Percentiles rank a stretch among this genome's conserved stretches.
These are phyloP conservation scores for Trypanosoma boissoni DNA, from an alignment of 208 protist species.

Conservation along the genomic window DNA sequence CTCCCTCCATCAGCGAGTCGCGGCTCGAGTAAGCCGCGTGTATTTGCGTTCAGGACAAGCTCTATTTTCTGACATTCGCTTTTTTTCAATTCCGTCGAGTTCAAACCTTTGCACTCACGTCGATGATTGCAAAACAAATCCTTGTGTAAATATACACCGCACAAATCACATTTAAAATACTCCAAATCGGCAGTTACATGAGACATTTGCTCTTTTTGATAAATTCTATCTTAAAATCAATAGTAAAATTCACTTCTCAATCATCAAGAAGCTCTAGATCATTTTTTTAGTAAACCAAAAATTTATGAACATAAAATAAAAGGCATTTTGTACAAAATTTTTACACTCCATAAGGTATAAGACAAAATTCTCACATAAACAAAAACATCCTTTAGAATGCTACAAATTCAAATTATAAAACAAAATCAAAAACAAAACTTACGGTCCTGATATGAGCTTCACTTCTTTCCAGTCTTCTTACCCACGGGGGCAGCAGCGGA, in stretches of 20 bases:
- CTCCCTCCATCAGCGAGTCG: neutral
- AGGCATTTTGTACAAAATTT: too few relatives aligned
- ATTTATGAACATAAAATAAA: too few relatives aligned
- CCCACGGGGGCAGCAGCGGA: constrained; percentile 43
- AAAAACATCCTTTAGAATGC: neutral
- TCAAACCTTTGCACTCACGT: constrained; percentile 58
- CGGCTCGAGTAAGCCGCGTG: constrained; percentile 13
- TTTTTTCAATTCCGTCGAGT: constrained; percentile 49
- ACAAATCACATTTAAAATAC: constrained; percentile 82
- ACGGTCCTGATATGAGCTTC: constrained; percentile 9
- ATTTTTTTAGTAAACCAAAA: too few relatives aligned
- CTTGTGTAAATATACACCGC: constrained; percentile 61
- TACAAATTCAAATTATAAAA: constrained; percentile 13
- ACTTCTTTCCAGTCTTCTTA: constrained; percentile 57
- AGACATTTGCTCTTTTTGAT: constrained; percentile 30
- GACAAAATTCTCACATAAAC: neutral
- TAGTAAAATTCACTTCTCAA: neutral
- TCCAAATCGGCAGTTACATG: constrained; percentile 61
- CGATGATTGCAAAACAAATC: constrained; percentile 78
- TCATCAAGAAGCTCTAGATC: too few relatives aligned
- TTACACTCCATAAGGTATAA: too few relatives aligned
- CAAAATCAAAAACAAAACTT: constrained; percentile 6
- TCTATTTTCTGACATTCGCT: constrained; percentile 36
- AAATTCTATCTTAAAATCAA: constrained; percentile 1
- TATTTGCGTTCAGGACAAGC: constrained; percentile 31